Evolutionary conservation across 768 basidiomycete species (phyloP), one percentile per base, ranked within the genome.

Genomic region (Pleurotus cornucopiae): DNA sequence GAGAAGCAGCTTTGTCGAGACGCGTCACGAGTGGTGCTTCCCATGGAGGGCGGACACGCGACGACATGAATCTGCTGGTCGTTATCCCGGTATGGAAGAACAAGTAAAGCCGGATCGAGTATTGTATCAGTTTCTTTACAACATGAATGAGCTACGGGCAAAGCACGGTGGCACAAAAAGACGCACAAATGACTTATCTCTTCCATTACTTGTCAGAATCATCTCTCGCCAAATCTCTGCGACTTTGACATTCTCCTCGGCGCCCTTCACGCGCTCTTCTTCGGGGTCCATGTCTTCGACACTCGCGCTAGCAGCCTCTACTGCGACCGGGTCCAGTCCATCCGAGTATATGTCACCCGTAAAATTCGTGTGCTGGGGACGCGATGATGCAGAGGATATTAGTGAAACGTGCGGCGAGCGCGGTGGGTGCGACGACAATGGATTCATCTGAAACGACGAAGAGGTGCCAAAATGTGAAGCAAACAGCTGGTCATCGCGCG

Each of bases 131-230:
- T 91, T 94, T 94, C 91, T 93, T 49, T 21, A 47, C 57, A 9
- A 34, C 9, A 2, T 34, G 30, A 34, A 11, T 34, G 30, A 34
- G 30, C 30, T 34, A 34, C 9, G 30, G 30, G 30, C 30, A 34
- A 11, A 9, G 30, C 30, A 34, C 30, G 30, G 9, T 34, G 11
- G 30, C 30, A 9, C 30, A 34, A 34, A 34, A 37, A 46, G 44
- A 79, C 89, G 64, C 72, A 93, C 91, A 66, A 94, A 86, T 25
- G 84, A 83, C 73, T 94, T 94, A 70, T 94, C 91, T 62, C 91
- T 78, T 49, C 91, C 91, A 61, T 82, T 78, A 62, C 87, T 89
- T 25, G 89, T 86, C 63, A 84, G 76, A 53, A 93, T 73, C 67
- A 93, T 82, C 56, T 92, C 91, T 60, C 84, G 77, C 89, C 88